A percentile compares a stretch with the other conserved stretches of the same genome.
These are phyloP conservation scores for Glutinoglossum americanum DNA, from an alignment of 495 filamentous ascomycete genomes.

Conservation along the genomic window DNA sequence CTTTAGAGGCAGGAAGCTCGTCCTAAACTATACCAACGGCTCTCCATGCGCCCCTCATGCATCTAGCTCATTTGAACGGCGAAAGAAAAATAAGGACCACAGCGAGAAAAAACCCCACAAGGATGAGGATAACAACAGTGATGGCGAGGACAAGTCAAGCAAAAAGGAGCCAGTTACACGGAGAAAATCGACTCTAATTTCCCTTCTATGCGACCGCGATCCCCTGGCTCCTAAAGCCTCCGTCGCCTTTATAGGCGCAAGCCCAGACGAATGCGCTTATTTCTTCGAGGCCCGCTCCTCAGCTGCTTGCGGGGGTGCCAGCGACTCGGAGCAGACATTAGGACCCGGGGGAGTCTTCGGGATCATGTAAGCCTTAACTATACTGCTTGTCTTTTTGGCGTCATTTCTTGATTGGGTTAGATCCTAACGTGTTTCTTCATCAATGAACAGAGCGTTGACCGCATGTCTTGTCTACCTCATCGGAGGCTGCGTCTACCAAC, in stretches of 20 bases:
- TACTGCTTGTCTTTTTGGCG: not conserved
- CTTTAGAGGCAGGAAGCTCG: conserved; percentile 73
- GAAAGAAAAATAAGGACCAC: conserved; percentile 14
- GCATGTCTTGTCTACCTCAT: conserved; percentile 73
- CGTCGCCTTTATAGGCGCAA: conserved; percentile 61
- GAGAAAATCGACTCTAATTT: conserved; percentile 73
- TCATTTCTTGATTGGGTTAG: not conserved
- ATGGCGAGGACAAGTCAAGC: conserved; percentile 17
- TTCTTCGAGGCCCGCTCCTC: conserved; percentile 85
- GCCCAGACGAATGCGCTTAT: conserved; percentile 79
- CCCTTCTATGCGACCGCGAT: conserved; percentile 79
- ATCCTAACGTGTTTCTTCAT: not conserved
- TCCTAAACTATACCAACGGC: conserved; percentile 78
- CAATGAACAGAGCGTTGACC: conserved; percentile 30
- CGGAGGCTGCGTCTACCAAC: conserved; percentile 86
- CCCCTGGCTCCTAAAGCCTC: conserved; percentile 34
- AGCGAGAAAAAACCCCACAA: conserved; percentile 11
- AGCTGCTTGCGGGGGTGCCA: conserved; percentile 58
- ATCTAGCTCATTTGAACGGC: conserved; percentile 6
- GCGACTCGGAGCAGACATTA: conserved; percentile 37
- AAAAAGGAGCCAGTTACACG: conserved; percentile 23
- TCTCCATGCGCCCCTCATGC: conserved; percentile 41
- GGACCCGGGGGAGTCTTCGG: conserved; percentile 81
- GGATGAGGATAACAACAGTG: conserved; percentile 20
- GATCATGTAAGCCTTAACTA: conserved; percentile 44